phyloP scores from a whole-genome alignment of 495 filamentous ascomycete genomes.

The Aspergillus olivimuriae region DNA sequence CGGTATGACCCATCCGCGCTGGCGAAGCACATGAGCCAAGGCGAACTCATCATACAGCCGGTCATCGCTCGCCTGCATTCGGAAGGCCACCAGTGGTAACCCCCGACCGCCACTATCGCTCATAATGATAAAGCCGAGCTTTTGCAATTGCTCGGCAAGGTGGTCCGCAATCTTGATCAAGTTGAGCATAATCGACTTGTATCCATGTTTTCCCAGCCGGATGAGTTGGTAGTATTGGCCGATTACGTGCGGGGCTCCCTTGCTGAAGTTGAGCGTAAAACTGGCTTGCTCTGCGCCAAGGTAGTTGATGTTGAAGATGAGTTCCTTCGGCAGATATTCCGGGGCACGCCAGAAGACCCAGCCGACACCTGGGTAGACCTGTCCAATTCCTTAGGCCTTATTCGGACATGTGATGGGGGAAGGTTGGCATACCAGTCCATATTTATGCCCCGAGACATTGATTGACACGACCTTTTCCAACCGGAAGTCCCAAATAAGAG shows the following conservation, averaged over 20 bases:
- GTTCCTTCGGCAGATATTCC: conserved; percentile 77
- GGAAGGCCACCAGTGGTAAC: conserved; percentile 81
- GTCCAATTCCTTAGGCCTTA: too few relatives aligned
- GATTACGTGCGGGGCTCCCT: conserved; percentile 86
- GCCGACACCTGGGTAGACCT: conserved; percentile 80
- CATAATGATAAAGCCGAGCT: conserved; percentile 79
- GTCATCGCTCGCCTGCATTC: conserved; percentile 51
- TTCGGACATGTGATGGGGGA: too few relatives aligned
- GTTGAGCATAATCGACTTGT: conserved; percentile 81
- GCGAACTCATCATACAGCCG: conserved; percentile 77
- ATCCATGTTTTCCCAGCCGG: conserved; percentile 83
- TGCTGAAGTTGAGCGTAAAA: conserved; percentile 96
- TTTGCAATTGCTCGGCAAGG: conserved; percentile 58
- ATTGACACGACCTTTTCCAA: conserved; percentile 82
- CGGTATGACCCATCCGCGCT: conserved; percentile 83
- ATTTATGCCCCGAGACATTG: conserved; percentile 91
- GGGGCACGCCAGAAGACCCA: conserved; percentile 87
- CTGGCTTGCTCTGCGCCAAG: conserved; percentile 91
- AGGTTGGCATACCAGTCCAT: conserved; percentile 51
- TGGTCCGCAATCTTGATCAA: conserved; percentile 79
- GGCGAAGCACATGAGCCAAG: conserved; percentile 73
- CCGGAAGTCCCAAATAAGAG: conserved; percentile 81
- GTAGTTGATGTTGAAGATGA: conserved; percentile 98
- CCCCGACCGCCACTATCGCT: conserved; percentile 67
- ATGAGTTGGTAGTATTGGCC: conserved; percentile 96